Evolutionary conservation across 2,329 filamentous ascomycete genomes (phyloP).

Genomic region (Pezicula rhizophila): DNA sequence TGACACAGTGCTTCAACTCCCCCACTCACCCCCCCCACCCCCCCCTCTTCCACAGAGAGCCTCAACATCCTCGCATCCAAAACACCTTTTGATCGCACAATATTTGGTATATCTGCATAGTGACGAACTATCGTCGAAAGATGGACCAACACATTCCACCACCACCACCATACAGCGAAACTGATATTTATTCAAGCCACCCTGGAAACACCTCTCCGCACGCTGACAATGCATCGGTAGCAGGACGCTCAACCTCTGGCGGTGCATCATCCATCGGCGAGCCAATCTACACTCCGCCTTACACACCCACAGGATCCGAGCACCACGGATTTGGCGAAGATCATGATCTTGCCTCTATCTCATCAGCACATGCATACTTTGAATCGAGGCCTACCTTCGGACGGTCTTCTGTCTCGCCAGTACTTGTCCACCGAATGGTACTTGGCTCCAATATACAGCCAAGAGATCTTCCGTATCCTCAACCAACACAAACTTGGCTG

Average conservation of each 20-base stretch:
- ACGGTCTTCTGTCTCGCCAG: conserved; percentile 24
- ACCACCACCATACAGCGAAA: conserved; percentile 53
- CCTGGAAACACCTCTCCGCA: conserved; percentile 27
- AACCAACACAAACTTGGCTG: conserved; percentile 6
- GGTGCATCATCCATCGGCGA: conserved; percentile 15
- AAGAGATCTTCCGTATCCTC: conserved; percentile 17
- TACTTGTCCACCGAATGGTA: conserved; percentile 9
- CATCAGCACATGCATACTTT: conserved; percentile 21
- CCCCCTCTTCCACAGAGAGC: too few species aligned
- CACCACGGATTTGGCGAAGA: conserved; percentile 10
- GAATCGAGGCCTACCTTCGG: conserved; percentile 21
- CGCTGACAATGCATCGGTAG: conserved; percentile 32
- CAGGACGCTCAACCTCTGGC: conserved; percentile 1
- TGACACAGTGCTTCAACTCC: too few species aligned
- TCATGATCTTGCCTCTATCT: conserved; percentile 9
- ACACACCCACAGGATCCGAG: conserved; percentile 16
- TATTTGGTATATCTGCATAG: too few species aligned
- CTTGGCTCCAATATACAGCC: conserved; percentile 11
- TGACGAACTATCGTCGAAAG: conserved; percentile 3
- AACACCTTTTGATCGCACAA: too few species aligned
- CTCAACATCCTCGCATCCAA: too few species aligned
- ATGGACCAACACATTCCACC: conserved; percentile 31
- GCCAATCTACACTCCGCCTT: conserved; percentile 21
- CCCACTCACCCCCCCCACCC: too few species aligned
- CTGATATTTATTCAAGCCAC: conserved; percentile 44